phyloP scores from a whole-genome alignment of 192 early-diverging fungal genomes.

The Phlyctochytrium arcticum region DNA sequence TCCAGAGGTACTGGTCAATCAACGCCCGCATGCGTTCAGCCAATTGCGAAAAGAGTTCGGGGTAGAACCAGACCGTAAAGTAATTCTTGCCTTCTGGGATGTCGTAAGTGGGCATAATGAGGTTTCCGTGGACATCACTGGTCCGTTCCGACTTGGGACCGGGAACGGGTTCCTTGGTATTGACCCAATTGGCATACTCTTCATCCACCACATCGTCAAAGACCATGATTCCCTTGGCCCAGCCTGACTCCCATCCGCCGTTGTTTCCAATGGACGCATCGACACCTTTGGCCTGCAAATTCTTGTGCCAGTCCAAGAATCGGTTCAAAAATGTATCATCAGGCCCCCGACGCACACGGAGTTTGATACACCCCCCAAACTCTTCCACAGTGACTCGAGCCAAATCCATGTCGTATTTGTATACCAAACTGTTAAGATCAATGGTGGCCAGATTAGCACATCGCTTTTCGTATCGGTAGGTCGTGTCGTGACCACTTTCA shows the following conservation, averaged over 20 bases:
- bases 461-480: constrained; percentile 85
- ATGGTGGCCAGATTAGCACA: constrained; percentile 91
- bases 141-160: neutral
- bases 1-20: constrained; percentile 85
- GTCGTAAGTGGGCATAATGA: neutral
- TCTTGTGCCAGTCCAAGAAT: constrained; percentile 35
- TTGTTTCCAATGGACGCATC: constrained; percentile 30
- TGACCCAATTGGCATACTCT: constrained; percentile 19
- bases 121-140: neutral
- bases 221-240: constrained; percentile 50
- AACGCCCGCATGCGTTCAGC: constrained; percentile 55
- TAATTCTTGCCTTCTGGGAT: neutral
- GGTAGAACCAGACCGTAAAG: constrained; percentile 40
- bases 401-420: constrained; percentile 95
- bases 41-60: constrained; percentile 43
- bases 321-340: constrained; percentile 30
- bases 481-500: constrained; percentile 96
- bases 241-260: constrained; percentile 45
- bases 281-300: constrained; percentile 29
- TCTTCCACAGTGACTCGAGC: constrained; percentile 60
- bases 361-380: constrained; percentile 40
- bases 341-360: constrained; percentile 43
- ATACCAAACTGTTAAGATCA: constrained; percentile 89
- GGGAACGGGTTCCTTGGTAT: neutral
- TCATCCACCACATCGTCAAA: constrained; percentile 33